These are phyloP conservation scores for Cryptosporidium andersoni DNA, from an alignment of 169 alveolate genomes.

Conservation along the genomic window DNA sequence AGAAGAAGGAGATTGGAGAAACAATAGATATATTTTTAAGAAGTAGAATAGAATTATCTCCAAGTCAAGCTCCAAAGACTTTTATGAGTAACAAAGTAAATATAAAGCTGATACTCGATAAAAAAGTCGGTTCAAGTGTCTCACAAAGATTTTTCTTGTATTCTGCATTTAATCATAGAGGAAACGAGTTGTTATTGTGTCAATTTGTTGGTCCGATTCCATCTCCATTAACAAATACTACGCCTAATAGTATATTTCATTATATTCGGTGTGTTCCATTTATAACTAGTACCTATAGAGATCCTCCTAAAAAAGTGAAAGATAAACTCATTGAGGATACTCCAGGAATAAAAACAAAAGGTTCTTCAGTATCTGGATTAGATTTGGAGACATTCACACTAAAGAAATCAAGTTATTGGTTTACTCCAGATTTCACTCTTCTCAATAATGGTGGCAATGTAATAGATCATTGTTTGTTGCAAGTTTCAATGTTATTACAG, in stretches of 20 bases:
- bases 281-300: slow-evolving; percentile 72
- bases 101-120: slow-evolving; percentile 11
- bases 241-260: slow-evolving; percentile 75
- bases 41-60: slow-evolving; percentile 50
- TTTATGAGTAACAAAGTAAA: slow-evolving; percentile 17
- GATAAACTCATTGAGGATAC: slow-evolving; percentile 30
- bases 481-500: slow-evolving; percentile 77
- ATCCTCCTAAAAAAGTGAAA: slow-evolving; percentile 54
- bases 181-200: slow-evolving; percentile 71
- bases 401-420: slow-evolving; percentile 42
- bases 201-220: slow-evolving; percentile 73
- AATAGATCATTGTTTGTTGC: slow-evolving; percentile 81
- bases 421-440: slow-evolving; percentile 82
- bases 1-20: slow-evolving; percentile 44
- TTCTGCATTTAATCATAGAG: slow-evolving; percentile 74
- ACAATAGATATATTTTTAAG: slow-evolving; percentile 58
- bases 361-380: not conserved
- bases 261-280: slow-evolving; percentile 76
- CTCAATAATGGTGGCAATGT: slow-evolving; percentile 82
- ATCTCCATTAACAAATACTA: slow-evolving; percentile 70
- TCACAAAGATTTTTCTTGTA: slow-evolving; percentile 69
- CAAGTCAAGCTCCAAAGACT: slow-evolving; percentile 66
- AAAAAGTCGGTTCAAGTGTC: slow-evolving; percentile 39
- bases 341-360: slow-evolving; percentile 9
- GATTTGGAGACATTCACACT: slow-evolving; percentile 9